phyloP scores from a whole-genome alignment of 176 grass and related monocot species.

The Urochloa ruziziensis region DNA sequence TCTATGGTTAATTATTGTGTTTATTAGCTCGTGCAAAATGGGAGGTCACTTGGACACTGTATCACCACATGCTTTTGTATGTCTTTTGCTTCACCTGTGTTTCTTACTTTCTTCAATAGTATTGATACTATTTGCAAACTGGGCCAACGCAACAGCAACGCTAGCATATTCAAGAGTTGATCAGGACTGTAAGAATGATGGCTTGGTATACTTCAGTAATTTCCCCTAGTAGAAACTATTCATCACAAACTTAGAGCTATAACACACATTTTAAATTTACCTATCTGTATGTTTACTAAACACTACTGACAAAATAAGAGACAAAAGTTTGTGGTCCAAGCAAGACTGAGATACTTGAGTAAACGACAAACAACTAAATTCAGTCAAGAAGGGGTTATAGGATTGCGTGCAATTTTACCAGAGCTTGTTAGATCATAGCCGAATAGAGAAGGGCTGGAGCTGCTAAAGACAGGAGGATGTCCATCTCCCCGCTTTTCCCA shows the following conservation, averaged over 20 bases:
- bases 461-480: slow-evolving; percentile 47
- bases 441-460: slow-evolving; percentile 55
- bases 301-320: slow-evolving; percentile 15
- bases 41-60: not conserved
- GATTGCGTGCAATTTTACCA: slow-evolving; percentile 41
- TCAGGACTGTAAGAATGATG: not conserved
- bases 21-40: slow-evolving; percentile 13
- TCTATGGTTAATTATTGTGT: not conserved
- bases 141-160: not conserved
- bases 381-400: not conserved
- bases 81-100: not conserved
- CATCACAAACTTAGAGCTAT: slow-evolving; percentile 13
- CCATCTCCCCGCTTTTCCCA: slow-evolving; percentile 53
- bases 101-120: slow-evolving; percentile 16
- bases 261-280: slow-evolving; percentile 18
- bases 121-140: not conserved
- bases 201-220: not conserved
- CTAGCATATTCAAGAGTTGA: not conserved
- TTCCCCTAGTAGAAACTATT: not conserved
- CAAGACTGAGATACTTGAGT: slow-evolving; percentile 18
- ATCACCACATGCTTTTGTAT: not conserved
- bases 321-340: slow-evolving; percentile 23
- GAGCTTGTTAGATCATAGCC: slow-evolving; percentile 63
- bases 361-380: slow-evolving; percentile 39
- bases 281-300: slow-evolving; percentile 25